These are phyloP conservation scores for Houttuynia cordata DNA, from an alignment of 164 flowering plant genomes.

Conservation along the genomic window DNA sequence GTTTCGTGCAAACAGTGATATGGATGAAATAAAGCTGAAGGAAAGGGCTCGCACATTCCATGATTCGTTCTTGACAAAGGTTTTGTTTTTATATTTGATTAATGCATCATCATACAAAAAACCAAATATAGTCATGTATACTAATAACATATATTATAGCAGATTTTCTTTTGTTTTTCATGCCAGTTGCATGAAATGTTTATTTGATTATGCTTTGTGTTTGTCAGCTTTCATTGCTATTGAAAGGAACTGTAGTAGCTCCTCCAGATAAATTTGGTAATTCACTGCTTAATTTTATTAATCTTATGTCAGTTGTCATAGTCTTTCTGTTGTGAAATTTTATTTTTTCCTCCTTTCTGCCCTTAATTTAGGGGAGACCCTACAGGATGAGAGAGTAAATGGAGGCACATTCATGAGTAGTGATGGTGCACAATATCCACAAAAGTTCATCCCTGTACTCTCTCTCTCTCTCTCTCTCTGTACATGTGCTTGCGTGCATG, in stretches of 20 bases:
- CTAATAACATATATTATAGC: too few relatives aligned
- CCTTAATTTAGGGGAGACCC: constrained; percentile 62
- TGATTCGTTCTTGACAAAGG: constrained; percentile 90
- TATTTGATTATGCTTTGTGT: background rate
- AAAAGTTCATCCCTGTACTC: constrained; percentile 85
- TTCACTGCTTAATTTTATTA: background rate
- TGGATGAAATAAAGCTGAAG: constrained; percentile 83
- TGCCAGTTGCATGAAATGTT: too few relatives aligned
- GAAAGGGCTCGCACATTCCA: constrained; percentile 87
- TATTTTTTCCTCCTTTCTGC: constrained; percentile 1
- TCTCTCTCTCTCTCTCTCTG: background rate
- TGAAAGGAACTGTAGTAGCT: constrained; percentile 96
- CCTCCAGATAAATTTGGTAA: constrained; percentile 98
- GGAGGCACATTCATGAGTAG: constrained; percentile 75
- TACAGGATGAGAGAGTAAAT: constrained; percentile 83
- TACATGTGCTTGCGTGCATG: too few relatives aligned
- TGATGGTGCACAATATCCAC: constrained; percentile 88
- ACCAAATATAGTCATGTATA: background rate
- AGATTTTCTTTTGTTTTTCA: too few relatives aligned
- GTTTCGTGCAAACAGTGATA: constrained; percentile 28
- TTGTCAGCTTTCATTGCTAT: constrained; percentile 67
- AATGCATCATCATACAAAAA: background rate
- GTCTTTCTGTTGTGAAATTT: background rate
- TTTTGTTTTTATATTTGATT: constrained; percentile 12
- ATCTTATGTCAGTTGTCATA: background rate